These are phyloP conservation scores for Lagenidium giganteum DNA, from an alignment of 352 stramenopile species.

Conservation along the genomic window DNA sequence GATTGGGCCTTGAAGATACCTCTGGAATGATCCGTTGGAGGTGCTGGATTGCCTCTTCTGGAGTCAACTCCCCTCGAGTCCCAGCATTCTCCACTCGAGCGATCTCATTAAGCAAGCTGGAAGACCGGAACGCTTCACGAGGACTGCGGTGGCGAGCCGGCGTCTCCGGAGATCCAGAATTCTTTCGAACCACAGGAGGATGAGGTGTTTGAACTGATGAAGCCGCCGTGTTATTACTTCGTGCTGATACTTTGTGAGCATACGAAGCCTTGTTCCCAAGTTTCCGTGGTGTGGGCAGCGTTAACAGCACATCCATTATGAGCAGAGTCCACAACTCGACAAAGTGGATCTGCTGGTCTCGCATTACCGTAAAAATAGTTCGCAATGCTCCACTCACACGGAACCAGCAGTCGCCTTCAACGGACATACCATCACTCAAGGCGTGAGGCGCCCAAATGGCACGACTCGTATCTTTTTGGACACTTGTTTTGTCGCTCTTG, in stretches of 20 bases:
- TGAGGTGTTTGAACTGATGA: too few relatives aligned
- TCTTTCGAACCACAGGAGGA: too few relatives aligned
- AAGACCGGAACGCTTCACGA: conserved; percentile 15
- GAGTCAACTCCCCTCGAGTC: conserved; percentile 5
- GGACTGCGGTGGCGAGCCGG: background rate
- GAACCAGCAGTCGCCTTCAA: too few relatives aligned
- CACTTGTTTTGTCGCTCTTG: too few relatives aligned
- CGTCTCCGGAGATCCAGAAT: too few relatives aligned
- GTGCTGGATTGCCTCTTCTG: conserved; percentile 16
- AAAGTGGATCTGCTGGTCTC: too few relatives aligned
- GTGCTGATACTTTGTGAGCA: conserved; percentile 12
- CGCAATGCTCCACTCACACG: too few relatives aligned
- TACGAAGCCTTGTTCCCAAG: background rate
- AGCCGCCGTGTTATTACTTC: background rate
- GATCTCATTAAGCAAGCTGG: conserved; percentile 16
- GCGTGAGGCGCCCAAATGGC: too few relatives aligned
- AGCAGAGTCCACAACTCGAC: too few relatives aligned
- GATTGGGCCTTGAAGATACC: background rate
- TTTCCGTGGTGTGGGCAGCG: conserved; percentile 7
- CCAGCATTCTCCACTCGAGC: conserved; percentile 12
- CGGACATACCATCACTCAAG: too few relatives aligned
- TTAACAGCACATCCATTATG: conserved; percentile 15
- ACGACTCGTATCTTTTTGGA: too few relatives aligned
- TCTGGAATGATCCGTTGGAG: conserved; percentile 7
- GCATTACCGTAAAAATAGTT: too few relatives aligned